A percentile compares a stretch with the other conserved stretches of the same genome.
phyloP scores from a whole-genome alignment of 2,329 filamentous ascomycete genomes.

The Botryotinia convoluta region DNA sequence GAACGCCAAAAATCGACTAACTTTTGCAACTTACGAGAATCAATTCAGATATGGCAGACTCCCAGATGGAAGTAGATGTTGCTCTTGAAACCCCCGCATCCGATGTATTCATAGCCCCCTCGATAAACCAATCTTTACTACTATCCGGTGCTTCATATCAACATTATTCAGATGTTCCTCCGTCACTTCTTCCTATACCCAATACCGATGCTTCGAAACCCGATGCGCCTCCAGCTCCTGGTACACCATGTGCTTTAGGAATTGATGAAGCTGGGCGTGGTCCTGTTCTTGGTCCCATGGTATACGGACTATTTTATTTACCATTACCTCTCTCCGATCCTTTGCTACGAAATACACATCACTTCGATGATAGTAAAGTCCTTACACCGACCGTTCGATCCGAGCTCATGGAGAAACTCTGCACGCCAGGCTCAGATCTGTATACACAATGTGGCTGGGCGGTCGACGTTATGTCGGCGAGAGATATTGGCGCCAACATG shows the following conservation, averaged over 20 bases:
- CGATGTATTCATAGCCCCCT: conserved; percentile 63
- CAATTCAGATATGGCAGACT: conserved; percentile 39
- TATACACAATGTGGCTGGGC: conserved; percentile 77
- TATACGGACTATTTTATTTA: conserved; percentile 71
- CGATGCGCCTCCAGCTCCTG: conserved; percentile 36
- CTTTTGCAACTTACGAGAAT: background rate
- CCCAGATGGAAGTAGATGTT: conserved; percentile 36
- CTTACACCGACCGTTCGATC: conserved; percentile 78
- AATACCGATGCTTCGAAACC: conserved; percentile 21
- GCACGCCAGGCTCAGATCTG: conserved; percentile 60
- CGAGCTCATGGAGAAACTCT: conserved; percentile 66
- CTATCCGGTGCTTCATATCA: conserved; percentile 66
- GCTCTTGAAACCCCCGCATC: conserved; percentile 39
- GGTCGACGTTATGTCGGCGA: conserved; percentile 72
- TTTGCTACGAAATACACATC: conserved; percentile 74
- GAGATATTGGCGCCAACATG: conserved; percentile 41
- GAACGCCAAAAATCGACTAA: background rate
- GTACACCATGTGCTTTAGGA: conserved; percentile 71
- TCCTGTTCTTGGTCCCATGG: conserved; percentile 83
- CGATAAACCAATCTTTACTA: conserved; percentile 56
- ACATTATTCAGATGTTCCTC: conserved; percentile 68
- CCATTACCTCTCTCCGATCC: conserved; percentile 69
- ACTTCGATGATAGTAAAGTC: conserved; percentile 94
- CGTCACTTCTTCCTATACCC: conserved; percentile 49
- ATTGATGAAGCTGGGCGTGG: conserved; percentile 93